Base-by-base conservation (phyloP, 805 yeast species). In the Candida railenensis region DNA sequence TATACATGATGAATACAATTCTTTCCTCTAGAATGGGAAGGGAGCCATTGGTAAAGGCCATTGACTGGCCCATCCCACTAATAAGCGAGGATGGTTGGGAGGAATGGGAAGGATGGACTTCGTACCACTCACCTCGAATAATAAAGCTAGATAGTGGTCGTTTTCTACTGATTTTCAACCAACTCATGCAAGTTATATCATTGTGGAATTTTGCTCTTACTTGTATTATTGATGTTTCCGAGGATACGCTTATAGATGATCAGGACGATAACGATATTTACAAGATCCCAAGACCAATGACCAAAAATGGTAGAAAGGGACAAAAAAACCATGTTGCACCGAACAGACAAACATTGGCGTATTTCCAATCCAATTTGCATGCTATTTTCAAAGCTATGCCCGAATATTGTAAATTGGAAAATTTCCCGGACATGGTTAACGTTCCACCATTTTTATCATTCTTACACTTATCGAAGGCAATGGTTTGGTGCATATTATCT, bases 31-130 rank as follows among this genome's bases (percentile, higher is more conserved):
- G 64, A 38, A 50, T 59, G 57, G 62, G 64, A 11, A 42, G 62
- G 18, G 46, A 58, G 3, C 62, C 61, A 4, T 52, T 58, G 30
- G 52, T 58, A 8, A 47, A 61, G 37, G 60, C 58, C 8, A 20
- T 45, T 33, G 64, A 59, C 44, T 59, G 64, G 64, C 62, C 61
- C 9, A 49, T 50, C 1, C 60, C 59, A 4, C 34, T 34, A 9
- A 52, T 59, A 8, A 47, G 50, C 32, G 54, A 50, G 16, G 59
- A 55, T 38, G 61, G 61, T 3, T 59, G 64, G 62, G 64, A 59
- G 46, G 62, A 58, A 46, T 59, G 62, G 64, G 62, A 58, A 25
- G 34, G 55, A 5, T 57, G 61, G 62, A 47, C 46, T 21, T 47
- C 52, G 11, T 45, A 43, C 25, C 45, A 44, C 25, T 40, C 25